Percentiles rank a stretch among this genome's conserved stretches.
These are phyloP conservation scores for Dactylellina sp. DNA, from an alignment of 2,329 filamentous ascomycete species.

Conservation along the genomic window DNA sequence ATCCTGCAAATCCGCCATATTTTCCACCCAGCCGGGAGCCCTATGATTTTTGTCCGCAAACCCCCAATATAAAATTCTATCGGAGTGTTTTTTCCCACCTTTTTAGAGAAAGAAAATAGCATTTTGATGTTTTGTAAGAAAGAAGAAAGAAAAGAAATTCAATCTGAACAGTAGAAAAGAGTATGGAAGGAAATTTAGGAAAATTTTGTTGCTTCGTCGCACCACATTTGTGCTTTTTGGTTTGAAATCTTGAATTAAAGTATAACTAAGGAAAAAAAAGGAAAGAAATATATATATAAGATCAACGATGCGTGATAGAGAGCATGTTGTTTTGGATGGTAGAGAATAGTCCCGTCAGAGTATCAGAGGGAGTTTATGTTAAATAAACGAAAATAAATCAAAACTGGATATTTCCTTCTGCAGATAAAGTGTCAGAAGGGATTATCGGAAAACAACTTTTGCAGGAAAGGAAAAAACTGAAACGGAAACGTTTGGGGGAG, in stretches of 20 bases:
- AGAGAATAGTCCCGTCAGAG: neutral
- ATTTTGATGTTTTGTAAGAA: too few relatives aligned
- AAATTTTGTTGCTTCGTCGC: neutral
- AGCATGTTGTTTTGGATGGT: neutral
- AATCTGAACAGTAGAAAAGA: too few relatives aligned
- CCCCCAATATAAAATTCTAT: neutral
- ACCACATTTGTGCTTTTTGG: slow-evolving; percentile 20
- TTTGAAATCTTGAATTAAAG: slow-evolving; percentile 1
- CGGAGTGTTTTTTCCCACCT: too few relatives aligned
- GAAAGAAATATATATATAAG: neutral
- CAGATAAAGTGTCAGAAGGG: slow-evolving; percentile 48
- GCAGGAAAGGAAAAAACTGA: slow-evolving; percentile 21
- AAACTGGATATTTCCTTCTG: slow-evolving; percentile 41
- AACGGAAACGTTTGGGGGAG: too few relatives aligned
- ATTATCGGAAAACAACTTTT: slow-evolving; percentile 44
- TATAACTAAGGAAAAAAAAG: neutral
- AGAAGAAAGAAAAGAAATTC: neutral
- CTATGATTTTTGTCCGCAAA: slow-evolving; percentile 2
- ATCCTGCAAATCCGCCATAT: neutral
- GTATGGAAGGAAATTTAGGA: too few relatives aligned
- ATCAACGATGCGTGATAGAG: slow-evolving; percentile 1
- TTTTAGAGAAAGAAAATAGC: too few relatives aligned
- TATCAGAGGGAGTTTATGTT: slow-evolving; percentile 57
- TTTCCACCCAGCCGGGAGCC: neutral
- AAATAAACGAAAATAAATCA: slow-evolving; percentile 20